Base-by-base conservation (phyloP, 1,139 yeast species). In the Yamadazyma triangularis region DNA sequence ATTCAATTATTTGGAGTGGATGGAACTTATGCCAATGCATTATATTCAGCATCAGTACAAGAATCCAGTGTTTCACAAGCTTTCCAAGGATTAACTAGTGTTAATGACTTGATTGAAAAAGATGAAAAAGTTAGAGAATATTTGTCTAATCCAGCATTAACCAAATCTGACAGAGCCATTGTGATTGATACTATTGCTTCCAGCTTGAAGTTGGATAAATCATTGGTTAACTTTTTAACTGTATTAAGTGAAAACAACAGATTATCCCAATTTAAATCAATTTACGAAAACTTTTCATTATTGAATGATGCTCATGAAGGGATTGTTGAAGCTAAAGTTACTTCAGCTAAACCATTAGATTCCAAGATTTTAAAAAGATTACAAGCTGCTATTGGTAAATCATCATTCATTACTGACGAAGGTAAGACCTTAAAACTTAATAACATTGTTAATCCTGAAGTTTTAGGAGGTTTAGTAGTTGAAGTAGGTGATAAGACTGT, bases 401-500 rank as follows among this genome's bases (percentile, higher is more conserved):
- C 96, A 28, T 64, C 75, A 45, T 82, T 81, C 54, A 95, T 89
- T 41, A 95, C 95, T 47, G 66, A 72, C 38, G 20, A 9, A 7
- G 91, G 87, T 52, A 84, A 89, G 73, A 79, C 91, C 50, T 77
- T 91, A 62, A 82, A 82, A 71, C 70, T 93, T 51, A 67, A 78
- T 49, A 91, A 88, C 73, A 73, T 71, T 45, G 83, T 91, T 44
- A 78, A 86, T 70, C 87, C 95, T 44, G 95, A 85, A 44, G 85
- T 91, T 55, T 75, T 86, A 58, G 98, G 99, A 56, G 99, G 98
- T 53, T 77, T 91, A 60, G 70, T 93, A 49, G 96, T 91, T 40
- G 96, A 89, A 65, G 89, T 91, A 51, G 96, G 93, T 57, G 98
- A 91, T 72, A 86, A 83, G 64, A 89, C 97, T 42, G 95, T 88